Percentiles rank a stretch among this genome's conserved stretches.
Evolutionary conservation across 345 rosid genomes (phyloP).

Genomic region (Salix suchowensis): DNA sequence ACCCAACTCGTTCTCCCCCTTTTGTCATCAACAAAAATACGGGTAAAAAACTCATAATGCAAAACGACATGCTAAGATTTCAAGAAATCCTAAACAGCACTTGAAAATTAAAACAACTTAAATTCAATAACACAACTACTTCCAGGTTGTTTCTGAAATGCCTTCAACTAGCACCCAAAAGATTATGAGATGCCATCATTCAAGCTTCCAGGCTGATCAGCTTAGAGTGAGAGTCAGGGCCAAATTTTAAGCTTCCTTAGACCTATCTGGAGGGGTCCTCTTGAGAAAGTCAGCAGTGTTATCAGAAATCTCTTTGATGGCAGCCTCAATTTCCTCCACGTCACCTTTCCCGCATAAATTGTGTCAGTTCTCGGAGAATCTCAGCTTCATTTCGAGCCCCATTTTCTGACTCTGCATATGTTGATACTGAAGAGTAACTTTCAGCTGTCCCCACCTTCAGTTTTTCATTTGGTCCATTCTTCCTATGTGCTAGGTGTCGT

Average conservation of each 20-base stretch:
- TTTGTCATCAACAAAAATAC: neutral
- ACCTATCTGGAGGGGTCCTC: neutral
- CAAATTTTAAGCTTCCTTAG: neutral
- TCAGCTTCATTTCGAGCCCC: neutral
- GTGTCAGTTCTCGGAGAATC: neutral
- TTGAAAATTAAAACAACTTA: neutral
- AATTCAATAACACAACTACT: neutral
- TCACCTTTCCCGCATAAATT: neutral
- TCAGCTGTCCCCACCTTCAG: neutral
- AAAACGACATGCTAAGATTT: neutral
- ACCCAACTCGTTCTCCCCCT: neutral
- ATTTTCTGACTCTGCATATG: neutral
- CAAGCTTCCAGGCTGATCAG: neutral
- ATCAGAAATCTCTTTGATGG: neutral
- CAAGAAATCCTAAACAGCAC: neutral
- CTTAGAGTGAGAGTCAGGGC: neutral
- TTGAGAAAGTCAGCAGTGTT: neutral
- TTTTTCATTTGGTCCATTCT: neutral
- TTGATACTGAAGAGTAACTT: neutral
- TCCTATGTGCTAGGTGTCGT: neutral
- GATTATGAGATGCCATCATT: neutral
- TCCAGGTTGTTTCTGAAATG: neutral
- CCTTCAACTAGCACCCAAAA: neutral
- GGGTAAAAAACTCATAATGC: neutral
- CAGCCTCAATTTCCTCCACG: neutral